Evolutionary conservation across 1,284 basidiomycete genomes (phyloP).

Genomic region (Cryptococcus amylolentus): DNA sequence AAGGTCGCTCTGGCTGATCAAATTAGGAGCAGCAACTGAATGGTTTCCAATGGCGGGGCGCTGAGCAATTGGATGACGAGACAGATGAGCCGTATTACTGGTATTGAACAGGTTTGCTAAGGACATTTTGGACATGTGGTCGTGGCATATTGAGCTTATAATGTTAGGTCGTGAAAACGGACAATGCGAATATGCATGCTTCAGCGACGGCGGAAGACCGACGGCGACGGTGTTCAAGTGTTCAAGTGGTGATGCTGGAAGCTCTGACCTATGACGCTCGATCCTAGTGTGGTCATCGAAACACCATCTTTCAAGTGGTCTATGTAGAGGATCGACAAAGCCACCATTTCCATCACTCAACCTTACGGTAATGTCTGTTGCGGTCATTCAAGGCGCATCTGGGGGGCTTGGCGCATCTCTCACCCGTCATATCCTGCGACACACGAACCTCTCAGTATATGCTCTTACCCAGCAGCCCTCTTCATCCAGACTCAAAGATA

Average conservation of each 20-base stretch:
- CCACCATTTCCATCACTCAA: too few species aligned
- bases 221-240: too few species aligned
- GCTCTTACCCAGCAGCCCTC: slow-evolving; percentile 50
- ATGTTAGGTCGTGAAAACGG: not conserved
- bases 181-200: too few species aligned
- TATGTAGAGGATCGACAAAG: too few species aligned
- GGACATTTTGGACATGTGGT: too few species aligned
- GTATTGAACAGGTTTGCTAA: not conserved
- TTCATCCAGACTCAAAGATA: slow-evolving; percentile 25
- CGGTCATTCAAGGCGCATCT: slow-evolving; percentile 39
- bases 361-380: slow-evolving; percentile 30
- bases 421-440: slow-evolving; percentile 39
- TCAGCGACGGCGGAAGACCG: too few species aligned
- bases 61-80: slow-evolving; percentile 23
- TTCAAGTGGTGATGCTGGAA: too few species aligned
- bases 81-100: slow-evolving; percentile 23
- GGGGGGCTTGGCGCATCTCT: slow-evolving; percentile 34
- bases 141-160: not conserved
- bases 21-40: slow-evolving; percentile 10
- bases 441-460: slow-evolving; percentile 50
- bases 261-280: too few species aligned
- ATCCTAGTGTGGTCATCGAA: too few species aligned
- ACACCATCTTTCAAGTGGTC: too few species aligned
- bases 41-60: slow-evolving; percentile 20
- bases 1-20: not conserved